A percentile compares a stretch with the other conserved stretches of the same genome.
Conservation (phyloP, 2,329 filamentous ascomycete species). For the Onygenales sp. region DNA sequence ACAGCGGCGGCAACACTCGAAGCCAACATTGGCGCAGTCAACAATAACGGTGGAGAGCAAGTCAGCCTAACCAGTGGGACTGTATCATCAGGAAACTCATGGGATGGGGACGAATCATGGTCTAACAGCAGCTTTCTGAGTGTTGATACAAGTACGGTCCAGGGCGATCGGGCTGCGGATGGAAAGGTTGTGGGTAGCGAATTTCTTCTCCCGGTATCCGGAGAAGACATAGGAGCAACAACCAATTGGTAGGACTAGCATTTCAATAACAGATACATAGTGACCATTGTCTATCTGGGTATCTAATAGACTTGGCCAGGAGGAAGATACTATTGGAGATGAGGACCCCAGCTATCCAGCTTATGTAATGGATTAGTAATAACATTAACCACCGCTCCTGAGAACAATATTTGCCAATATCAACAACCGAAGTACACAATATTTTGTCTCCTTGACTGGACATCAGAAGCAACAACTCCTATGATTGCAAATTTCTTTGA, state of each 20-base stretch:
- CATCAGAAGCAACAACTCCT: too few relatives aligned
- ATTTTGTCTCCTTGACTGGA: too few relatives aligned
- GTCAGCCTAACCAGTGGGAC: slow-evolving; percentile 12
- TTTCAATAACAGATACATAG: too few relatives aligned
- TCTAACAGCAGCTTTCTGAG: slow-evolving; percentile 32
- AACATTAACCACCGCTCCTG: too few relatives aligned
- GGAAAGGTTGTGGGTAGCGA: slow-evolving; percentile 33
- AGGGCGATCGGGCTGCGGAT: slow-evolving; percentile 28
- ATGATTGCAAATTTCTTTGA: too few relatives aligned
- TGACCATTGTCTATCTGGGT: too few relatives aligned
- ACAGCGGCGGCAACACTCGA: slow-evolving; percentile 26
- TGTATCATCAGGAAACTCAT: slow-evolving; percentile 33
- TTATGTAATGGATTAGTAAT: too few relatives aligned
- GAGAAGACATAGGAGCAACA: slow-evolving; percentile 32
- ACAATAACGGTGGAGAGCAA: slow-evolving; percentile 16
- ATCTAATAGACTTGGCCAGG: too few relatives aligned
- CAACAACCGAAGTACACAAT: too few relatives aligned
- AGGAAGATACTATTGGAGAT: too few relatives aligned
- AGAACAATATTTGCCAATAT: too few relatives aligned
- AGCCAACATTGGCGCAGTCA: slow-evolving; percentile 32
- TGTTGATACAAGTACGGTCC: slow-evolving; percentile 23
- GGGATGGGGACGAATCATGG: slow-evolving; percentile 32
- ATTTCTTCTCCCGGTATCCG: slow-evolving; percentile 33
- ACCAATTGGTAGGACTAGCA: slow-evolving; percentile 12
- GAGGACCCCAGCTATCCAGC: too few relatives aligned